Evolutionary conservation across 768 basidiomycete genomes (phyloP).

Genomic region (Termitomyces eurrhizus): DNA sequence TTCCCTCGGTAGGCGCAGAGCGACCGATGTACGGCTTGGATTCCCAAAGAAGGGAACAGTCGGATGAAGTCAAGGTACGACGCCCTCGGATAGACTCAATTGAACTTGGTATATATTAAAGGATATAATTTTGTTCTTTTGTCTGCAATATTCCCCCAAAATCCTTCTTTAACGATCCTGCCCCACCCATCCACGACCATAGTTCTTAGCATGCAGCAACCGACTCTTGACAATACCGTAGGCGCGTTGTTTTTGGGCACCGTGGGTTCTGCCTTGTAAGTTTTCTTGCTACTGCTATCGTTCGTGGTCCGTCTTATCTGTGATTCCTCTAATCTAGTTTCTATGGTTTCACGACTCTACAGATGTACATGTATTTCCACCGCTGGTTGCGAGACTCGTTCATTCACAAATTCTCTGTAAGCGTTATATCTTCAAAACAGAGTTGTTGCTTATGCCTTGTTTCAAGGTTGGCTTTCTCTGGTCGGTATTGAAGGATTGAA

Average conservation of each 20-base stretch:
- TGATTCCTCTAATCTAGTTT: conserved; percentile 20
- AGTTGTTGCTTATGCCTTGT: not conserved
- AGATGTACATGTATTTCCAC: conserved; percentile 38
- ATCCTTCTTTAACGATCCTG: not conserved
- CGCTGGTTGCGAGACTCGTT: conserved; percentile 31
- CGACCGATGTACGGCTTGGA: not conserved
- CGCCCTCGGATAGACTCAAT: conserved; percentile 6
- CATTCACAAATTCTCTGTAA: conserved; percentile 33
- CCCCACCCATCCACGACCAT: conserved; percentile 5
- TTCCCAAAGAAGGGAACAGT: not conserved
- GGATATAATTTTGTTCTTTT: conserved; percentile 2
- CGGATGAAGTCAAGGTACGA: conserved; percentile 9
- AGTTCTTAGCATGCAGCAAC: conserved; percentile 21
- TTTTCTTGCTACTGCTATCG: not conserved
- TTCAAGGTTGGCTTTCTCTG: conserved; percentile 31
- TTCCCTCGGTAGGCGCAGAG: not conserved
- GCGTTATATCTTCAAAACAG: not conserved
- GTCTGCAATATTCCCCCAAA: not conserved
- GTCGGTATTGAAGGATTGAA: conserved; percentile 14
- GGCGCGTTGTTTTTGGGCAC: conserved; percentile 35
- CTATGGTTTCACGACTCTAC: conserved; percentile 36
- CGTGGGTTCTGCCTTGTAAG: conserved; percentile 31
- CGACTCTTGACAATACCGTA: conserved; percentile 35
- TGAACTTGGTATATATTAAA: not conserved
- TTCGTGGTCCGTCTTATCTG: not conserved